Conservation (phyloP, 768 basidiomycete species). For the Pholiota microspora region DNA sequence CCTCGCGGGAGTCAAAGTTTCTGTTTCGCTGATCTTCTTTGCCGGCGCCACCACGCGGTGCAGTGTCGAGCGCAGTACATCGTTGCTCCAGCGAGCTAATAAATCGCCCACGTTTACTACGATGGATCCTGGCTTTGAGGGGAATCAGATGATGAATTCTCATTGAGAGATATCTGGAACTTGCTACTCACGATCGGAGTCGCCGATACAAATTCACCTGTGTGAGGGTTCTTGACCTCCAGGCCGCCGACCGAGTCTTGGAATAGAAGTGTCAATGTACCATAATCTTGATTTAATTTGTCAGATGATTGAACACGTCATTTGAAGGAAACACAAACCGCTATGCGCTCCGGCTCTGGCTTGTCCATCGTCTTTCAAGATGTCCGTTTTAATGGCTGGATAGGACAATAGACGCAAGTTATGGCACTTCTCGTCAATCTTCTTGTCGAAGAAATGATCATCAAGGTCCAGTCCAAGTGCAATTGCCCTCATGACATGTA, state of each 20-base stretch:
- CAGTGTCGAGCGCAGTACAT: slow-evolving; percentile 73
- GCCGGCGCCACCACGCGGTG: slow-evolving; percentile 82
- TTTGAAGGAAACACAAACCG: slow-evolving; percentile 32
- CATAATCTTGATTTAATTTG: slow-evolving; percentile 54
- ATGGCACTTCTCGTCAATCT: slow-evolving; percentile 74
- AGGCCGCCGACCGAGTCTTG: slow-evolving; percentile 82
- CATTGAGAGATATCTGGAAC: neutral
- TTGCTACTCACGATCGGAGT: slow-evolving; percentile 66
- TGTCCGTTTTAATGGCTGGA: slow-evolving; percentile 63
- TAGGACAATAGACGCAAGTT: slow-evolving; percentile 82
- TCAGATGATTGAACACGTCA: neutral
- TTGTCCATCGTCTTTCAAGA: slow-evolving; percentile 63
- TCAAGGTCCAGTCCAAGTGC: slow-evolving; percentile 75
- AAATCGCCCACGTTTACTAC: slow-evolving; percentile 84
- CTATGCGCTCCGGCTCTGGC: slow-evolving; percentile 84
- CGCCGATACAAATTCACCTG: slow-evolving; percentile 67
- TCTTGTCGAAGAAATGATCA: slow-evolving; percentile 73
- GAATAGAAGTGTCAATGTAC: slow-evolving; percentile 78
- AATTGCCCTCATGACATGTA: slow-evolving; percentile 79
- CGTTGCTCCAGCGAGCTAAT: slow-evolving; percentile 81
- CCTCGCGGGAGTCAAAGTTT: slow-evolving; percentile 59
- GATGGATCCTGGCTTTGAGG: slow-evolving; percentile 67
- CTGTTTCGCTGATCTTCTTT: slow-evolving; percentile 42
- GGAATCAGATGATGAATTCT: neutral
- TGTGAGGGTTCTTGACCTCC: slow-evolving; percentile 80